Evolutionary conservation across 75 land plant species (phyloP), one percentile per base, ranked within the genome.

Genomic region (Picea glauca): DNA sequence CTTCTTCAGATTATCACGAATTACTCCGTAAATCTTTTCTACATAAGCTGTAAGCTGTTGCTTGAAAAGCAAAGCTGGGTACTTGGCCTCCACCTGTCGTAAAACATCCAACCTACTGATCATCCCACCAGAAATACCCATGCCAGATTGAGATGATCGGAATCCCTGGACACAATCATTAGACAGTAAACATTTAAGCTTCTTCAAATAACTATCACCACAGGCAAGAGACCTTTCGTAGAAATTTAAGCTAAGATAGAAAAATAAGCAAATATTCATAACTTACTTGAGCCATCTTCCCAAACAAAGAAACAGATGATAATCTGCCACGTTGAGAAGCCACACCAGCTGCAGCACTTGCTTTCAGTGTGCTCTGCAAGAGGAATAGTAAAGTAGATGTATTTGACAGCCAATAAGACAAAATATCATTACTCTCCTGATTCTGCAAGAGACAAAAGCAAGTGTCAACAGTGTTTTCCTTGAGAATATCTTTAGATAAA

Each of bases 381-480:
- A 95, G 98, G 82, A 87, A 91, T 40, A 93, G 82, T 11, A 95
- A 80, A 11, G 91, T 91, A 8, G 98, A 95, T 30, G 96, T 93
- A 65, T 89, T 89, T 75, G 98, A 93, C 14, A 95, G 85, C 98
- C 98, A 95, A 67, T 95, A 95, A 2, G 92, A 88, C 31, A 95
- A 84, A 60, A 91, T 87, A 75, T 84, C 84, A 64, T 80, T 80
- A 72, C 81, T 89, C 2, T 91, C 90, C 76, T 93, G 92, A 60
- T 77, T 90, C 93, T 95, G 88, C 58, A 81, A 67, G 43, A 12
- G 17, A 54, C 56, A 75, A 57, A 70, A 6, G 18, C 18, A 43
- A 20, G 8, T 70, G 43, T 70, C n/a, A n/a, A 21, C n/a, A 70
- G 26, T 6, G 64, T 20, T 62, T 26, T 11, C 11, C 77, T 58